Conservation (phyloP, 2,329 filamentous ascomycete species). For the Sphaerostilbella broomeana region DNA sequence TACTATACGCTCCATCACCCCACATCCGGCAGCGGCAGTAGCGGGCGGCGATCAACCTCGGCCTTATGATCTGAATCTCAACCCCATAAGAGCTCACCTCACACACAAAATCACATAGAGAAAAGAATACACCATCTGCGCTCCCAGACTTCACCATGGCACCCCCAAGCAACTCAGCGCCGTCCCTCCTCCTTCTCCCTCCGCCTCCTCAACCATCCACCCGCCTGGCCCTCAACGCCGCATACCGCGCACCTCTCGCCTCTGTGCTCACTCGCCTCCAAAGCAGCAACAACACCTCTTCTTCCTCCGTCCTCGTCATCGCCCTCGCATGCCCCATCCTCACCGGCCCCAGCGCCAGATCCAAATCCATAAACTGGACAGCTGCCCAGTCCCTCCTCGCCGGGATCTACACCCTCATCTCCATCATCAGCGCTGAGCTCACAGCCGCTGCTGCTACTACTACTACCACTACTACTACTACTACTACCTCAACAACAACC, state of each 20-base stretch:
- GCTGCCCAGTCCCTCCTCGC: conserved; percentile 69
- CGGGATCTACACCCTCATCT: conserved; percentile 70
- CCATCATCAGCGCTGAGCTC: conserved; percentile 60
- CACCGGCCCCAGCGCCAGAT: conserved; percentile 36
- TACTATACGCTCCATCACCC: no score
- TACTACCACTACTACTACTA: conserved; percentile 43
- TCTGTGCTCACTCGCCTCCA: conserved; percentile 44
- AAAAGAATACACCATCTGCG: no score
- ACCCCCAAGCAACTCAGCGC: conserved; percentile 14
- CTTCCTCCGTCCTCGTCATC: conserved; percentile 38
- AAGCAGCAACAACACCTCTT: conserved; percentile 19
- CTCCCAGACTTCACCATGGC: conserved; percentile 11
- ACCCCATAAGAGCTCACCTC: no score
- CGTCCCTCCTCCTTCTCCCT: conserved; percentile 57
- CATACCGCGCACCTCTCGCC: conserved; percentile 54
- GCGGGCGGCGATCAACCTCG: no score
- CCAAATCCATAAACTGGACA: conserved; percentile 52
- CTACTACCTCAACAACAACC: conserved; percentile 39
- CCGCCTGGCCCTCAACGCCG: conserved; percentile 45
- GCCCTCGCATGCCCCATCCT: conserved; percentile 60
- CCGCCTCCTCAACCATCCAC: conserved; percentile 52
- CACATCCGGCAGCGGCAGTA: no score
- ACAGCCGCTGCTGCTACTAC: conserved; percentile 52
- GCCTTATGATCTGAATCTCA: no score
- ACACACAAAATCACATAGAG: no score